Evolutionary conservation across 179 eudicot species (phyloP).

Genomic region (Spinacia oleracea): DNA sequence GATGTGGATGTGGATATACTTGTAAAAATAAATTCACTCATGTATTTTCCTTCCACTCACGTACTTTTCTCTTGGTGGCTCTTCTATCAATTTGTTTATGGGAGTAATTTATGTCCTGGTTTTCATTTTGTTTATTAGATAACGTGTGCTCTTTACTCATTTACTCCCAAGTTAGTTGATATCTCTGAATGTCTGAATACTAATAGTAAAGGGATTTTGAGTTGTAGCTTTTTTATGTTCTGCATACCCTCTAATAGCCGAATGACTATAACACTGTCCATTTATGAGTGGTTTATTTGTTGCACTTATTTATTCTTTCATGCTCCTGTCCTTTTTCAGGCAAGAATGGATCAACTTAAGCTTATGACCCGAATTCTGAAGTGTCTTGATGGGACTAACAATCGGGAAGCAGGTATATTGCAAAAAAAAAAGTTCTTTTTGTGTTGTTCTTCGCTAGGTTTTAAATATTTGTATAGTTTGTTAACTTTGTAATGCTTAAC

Average conservation of each 20-base stretch:
- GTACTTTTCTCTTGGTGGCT: neutral
- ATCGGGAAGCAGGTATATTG: conserved; percentile 63
- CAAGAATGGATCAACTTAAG: conserved; percentile 79
- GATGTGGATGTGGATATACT: too few relatives aligned
- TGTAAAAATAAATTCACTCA: too few relatives aligned
- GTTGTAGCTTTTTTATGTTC: neutral
- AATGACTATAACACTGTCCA: neutral
- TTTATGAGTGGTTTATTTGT: too few relatives aligned
- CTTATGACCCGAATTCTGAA: conserved; percentile 90
- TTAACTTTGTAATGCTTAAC: too few relatives aligned
- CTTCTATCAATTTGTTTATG: too few relatives aligned
- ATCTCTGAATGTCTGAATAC: neutral
- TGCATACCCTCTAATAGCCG: neutral
- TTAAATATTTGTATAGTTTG: neutral
- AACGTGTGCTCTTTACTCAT: too few relatives aligned
- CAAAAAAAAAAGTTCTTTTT: neutral
- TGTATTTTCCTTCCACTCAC: too few relatives aligned
- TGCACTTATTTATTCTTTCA: too few relatives aligned
- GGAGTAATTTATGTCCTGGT: too few relatives aligned
- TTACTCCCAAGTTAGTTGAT: too few relatives aligned
- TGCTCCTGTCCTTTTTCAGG: conserved; percentile 43
- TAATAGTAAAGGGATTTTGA: neutral
- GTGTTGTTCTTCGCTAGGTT: neutral
- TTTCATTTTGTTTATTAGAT: too few relatives aligned
- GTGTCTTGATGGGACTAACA: conserved; percentile 66